Base-by-base conservation (phyloP, 164 flowering plant genomes). In the Nelumbo lutea region DNA sequence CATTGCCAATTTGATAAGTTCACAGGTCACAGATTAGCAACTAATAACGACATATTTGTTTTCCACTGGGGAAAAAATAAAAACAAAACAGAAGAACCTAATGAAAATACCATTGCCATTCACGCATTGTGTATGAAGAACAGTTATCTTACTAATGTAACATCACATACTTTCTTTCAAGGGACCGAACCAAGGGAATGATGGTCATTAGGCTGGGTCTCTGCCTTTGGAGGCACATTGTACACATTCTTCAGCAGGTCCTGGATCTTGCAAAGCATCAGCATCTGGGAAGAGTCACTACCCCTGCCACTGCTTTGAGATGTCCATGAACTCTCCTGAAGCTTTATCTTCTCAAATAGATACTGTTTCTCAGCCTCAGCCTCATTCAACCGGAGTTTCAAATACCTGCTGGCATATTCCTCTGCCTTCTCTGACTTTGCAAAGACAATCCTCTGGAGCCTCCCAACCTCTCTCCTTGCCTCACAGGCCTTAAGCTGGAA, bases 331-430 rank as follows among this genome's bases (percentile, higher is more conserved):
- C 93, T 86, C 78, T 95, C 99, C 76, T 95, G 95, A 46, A 88
- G 83, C 83, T 89, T 92, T 5, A 95, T 83, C 83, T 87, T 95
- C 87, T 95, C 97, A 53, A 92, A 84, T 47, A 95, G 70, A 79
- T 84, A 90, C 79, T 89, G 94, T 76, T 90, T 95, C 85, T 95
- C 99, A 8, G 92, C 96, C 75, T 95, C 99, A 1, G 99, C 98
- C 75, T 95, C 99, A 56, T 83, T 88, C 76, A 95, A 64, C 7
- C 94, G 78, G 27, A 84, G 96, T 79, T 92, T 89, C 50, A 95
- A 81, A 69, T 95, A 95, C 72, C 89, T 84, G 79, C 89, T 90
- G 48, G 96, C 90, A 79, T 89, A 92, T 50, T 95, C 98, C 74
- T 92, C 99, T 3, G 96, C 85, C 73, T 89, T 90, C 61, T 90